A percentile compares a stretch with the other conserved stretches of the same genome.
phyloP scores from a whole-genome alignment of 495 filamentous ascomycete species.

The Xylaria nigripes region DNA sequence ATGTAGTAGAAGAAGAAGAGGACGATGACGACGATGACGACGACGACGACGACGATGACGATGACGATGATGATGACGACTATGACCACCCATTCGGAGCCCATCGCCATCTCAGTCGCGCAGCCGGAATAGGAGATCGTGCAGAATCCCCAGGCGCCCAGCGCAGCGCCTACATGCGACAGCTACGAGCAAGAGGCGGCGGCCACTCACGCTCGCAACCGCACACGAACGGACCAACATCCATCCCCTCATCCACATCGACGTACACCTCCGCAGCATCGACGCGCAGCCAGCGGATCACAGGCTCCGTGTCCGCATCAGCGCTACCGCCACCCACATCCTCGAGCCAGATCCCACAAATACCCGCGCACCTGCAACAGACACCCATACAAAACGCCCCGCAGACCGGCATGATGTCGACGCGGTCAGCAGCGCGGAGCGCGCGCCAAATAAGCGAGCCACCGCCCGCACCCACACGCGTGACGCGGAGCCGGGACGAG shows the following conservation, averaged over 20 bases:
- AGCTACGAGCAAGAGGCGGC: constrained; percentile 9
- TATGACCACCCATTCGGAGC: constrained; percentile 23
- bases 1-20: not conserved
- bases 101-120: constrained; percentile 15
- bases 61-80: constrained; percentile 21
- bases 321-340: not conserved
- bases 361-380: constrained; percentile 8
- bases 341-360: not conserved
- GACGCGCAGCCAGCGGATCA: constrained; percentile 14
- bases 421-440: constrained; percentile 10
- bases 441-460: constrained; percentile 18
- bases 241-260: constrained; percentile 1
- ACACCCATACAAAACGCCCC: constrained; percentile 6
- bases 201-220: constrained; percentile 9
- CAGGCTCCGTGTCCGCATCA: not conserved
- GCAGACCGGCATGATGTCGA: not conserved
- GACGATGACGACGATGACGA: not conserved
- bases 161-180: constrained; percentile 3
- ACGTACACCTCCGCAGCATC: constrained; percentile 2
- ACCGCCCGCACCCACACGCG: constrained; percentile 20
- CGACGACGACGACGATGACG: constrained; percentile 4
- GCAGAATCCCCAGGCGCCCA: constrained; percentile 6
- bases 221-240: not conserved
- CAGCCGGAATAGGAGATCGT: not conserved
- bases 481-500: constrained; percentile 30